Base-by-base conservation (phyloP, 768 basidiomycete species). In the Suillus weaverae region DNA sequence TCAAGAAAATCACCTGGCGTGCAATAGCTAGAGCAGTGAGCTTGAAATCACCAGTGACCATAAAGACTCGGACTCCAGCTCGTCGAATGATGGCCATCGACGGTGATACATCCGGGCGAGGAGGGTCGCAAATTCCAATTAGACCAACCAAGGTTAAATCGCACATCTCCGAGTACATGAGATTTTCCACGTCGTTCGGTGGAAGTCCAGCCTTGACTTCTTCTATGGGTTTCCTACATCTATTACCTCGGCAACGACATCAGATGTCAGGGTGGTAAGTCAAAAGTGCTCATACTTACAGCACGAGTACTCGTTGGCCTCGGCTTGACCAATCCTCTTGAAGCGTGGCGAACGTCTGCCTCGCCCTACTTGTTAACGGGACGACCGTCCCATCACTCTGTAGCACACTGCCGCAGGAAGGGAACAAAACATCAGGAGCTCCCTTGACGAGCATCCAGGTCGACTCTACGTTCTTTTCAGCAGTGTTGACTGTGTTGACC, bases 111-210 rank as follows among this genome's bases (percentile, higher is more conserved):
- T 84, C 80, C 16, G 77, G 78, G n/a, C 84, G 78, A 38, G 83
- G 84, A 13, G 84, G 84, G 63, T 85, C 84, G 66, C 76, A 76
- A 64, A 85, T 79, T 36, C 83, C 83, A n/a, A 80, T 75, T 1
- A 85, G 76, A 30, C 83, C 84, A 13, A 82, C 72, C 63, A 84
- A 77, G 10, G 72, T 78, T 65, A 84, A 71, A 36, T 72, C 76
- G 26, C 71, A 57, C 61, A 64, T 75, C 73, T 46, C 79, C 73
- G 39, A 70, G 64, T 63, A 76, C 64, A 73, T 76, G 18, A 81
- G 78, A 30, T 84, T 81, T 11, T 66, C 64, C 35, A 70, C 3
- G 26, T 66, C 22, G 8, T 41, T 60, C 55, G 64, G 60, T 60
- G 39, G 14, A 46, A 72, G 50, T 55, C 51, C 59, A 38, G 69